phyloP scores from a whole-genome alignment of 1,139 yeast species.

The Blastobotrys buckinghamii region DNA sequence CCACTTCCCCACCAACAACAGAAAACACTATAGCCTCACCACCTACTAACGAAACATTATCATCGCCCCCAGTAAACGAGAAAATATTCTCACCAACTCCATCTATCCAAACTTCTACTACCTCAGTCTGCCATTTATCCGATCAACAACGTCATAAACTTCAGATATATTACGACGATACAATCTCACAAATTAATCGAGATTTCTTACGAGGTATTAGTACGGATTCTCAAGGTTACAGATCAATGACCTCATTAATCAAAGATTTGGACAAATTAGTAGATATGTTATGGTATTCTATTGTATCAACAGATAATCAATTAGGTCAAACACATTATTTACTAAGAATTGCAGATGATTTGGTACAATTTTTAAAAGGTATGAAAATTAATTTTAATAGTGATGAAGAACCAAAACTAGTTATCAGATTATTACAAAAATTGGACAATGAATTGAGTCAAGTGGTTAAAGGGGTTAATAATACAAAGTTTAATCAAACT shows the following conservation, averaged over 20 bases:
- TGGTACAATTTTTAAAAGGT: slow-evolving; percentile 46
- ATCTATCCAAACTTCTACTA: neutral
- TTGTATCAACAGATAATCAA: slow-evolving; percentile 26
- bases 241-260: slow-evolving; percentile 40
- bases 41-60: neutral
- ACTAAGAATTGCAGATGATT: slow-evolving; percentile 56
- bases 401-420: slow-evolving; percentile 13
- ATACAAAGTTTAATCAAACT: slow-evolving; percentile 18
- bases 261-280: slow-evolving; percentile 43
- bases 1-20: too few species aligned
- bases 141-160: slow-evolving; percentile 55
- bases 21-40: too few species aligned
- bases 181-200: slow-evolving; percentile 54
- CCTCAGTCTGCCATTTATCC: slow-evolving; percentile 4
- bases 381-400: slow-evolving; percentile 11
- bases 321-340: slow-evolving; percentile 60
- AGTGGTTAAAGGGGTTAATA: slow-evolving; percentile 15
- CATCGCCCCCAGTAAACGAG: neutral
- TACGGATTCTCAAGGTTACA: slow-evolving; percentile 28
- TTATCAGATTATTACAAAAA: slow-evolving; percentile 19
- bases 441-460: slow-evolving; percentile 24
- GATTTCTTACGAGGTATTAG: slow-evolving; percentile 54
- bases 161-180: slow-evolving; percentile 54
- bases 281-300: slow-evolving; percentile 55
- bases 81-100: slow-evolving; percentile 6